These are phyloP conservation scores for Prunus campanulata DNA, from an alignment of 306 rosid species.

Conservation along the genomic window DNA sequence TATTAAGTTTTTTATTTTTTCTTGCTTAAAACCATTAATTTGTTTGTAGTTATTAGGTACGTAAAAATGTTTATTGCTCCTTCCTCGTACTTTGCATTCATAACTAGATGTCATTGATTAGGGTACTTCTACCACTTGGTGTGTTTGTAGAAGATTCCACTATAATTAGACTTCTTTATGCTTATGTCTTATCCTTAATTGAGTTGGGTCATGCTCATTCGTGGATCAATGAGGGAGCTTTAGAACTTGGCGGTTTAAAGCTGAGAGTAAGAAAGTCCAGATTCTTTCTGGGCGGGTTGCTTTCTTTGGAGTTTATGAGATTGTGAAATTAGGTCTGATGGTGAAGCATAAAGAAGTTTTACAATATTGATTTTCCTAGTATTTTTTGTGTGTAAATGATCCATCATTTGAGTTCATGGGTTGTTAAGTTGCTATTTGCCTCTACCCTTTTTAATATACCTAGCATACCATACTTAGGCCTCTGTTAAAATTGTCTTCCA, in stretches of 20 bases:
- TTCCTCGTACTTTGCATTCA: neutral
- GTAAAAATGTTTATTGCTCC: neutral
- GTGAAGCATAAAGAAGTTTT: neutral
- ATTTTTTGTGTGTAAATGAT: neutral
- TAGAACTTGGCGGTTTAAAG: neutral
- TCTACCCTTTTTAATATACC: neutral
- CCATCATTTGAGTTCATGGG: neutral
- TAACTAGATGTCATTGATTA: neutral
- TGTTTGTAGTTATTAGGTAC: neutral
- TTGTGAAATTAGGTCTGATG: neutral
- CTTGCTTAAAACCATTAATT: neutral
- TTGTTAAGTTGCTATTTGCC: neutral
- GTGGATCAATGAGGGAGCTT: neutral
- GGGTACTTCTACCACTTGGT: neutral
- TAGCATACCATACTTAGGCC: neutral
- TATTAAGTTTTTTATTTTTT: constrained; percentile 1
- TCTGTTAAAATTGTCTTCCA: neutral
- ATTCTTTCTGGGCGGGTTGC: neutral
- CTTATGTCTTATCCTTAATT: neutral
- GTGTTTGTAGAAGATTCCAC: neutral
- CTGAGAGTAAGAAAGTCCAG: neutral
- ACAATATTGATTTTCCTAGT: neutral
- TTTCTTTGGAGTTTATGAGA: constrained; percentile 4
- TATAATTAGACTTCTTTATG: neutral
- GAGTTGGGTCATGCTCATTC: neutral